phyloP scores from a whole-genome alignment of 176 grass and related monocot species.

The Paspalum notatum region DNA sequence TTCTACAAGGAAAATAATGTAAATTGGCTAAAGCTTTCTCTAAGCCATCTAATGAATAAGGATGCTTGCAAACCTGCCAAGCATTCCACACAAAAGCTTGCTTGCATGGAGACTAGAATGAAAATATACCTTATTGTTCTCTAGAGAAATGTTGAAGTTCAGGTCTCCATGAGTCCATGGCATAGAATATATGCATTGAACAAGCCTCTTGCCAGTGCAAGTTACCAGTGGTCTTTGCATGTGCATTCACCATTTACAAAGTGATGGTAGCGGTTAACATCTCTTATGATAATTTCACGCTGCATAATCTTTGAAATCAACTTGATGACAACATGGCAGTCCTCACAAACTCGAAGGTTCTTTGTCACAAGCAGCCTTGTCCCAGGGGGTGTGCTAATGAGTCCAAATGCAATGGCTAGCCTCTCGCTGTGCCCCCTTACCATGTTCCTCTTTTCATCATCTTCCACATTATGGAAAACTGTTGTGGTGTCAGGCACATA shows the following conservation, averaged over 20 bases:
- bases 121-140: constrained; percentile 1
- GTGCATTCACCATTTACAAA: constrained; percentile 80
- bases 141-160: neutral
- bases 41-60: neutral
- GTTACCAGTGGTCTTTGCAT: constrained; percentile 67
- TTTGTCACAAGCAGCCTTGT: constrained; percentile 74
- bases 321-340: constrained; percentile 82
- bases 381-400: constrained; percentile 74
- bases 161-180: neutral
- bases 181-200: neutral
- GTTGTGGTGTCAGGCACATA: constrained; percentile 72
- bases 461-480: constrained; percentile 73
- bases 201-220: neutral
- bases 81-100: neutral
- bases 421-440: constrained; percentile 72
- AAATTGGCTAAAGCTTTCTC: neutral
- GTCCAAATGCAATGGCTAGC: constrained; percentile 79
- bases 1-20: neutral
- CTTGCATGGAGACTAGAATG: neutral
- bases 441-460: constrained; percentile 81
- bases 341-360: constrained; percentile 79
- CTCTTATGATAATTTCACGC: constrained; percentile 78
- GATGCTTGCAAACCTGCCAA: neutral
- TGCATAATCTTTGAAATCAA: constrained; percentile 68
- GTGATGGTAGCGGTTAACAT: constrained; percentile 84